Base-by-base conservation (phyloP, 2,329 filamentous ascomycete genomes). In the Cercospora berteroae region DNA sequence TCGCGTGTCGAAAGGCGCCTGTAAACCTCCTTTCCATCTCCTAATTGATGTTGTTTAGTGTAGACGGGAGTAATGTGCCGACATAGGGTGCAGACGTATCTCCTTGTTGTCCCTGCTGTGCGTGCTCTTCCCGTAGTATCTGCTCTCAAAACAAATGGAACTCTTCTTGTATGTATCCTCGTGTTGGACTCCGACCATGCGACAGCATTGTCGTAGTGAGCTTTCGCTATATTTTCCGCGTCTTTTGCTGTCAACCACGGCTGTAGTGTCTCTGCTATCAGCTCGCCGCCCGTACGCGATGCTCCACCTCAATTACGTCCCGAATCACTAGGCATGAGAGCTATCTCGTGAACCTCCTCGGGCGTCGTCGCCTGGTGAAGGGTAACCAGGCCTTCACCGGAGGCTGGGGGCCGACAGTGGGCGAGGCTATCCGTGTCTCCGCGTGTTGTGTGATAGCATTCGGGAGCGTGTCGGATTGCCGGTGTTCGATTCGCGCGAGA, bases 261-360 rank as follows among this genome's bases (percentile, higher is more conserved):
- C 20, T 55, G 9, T 55, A 4, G 4, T 55, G 50, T 12, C 7
- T 27, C 50, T 9, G 23, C 50, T 55, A 8, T 20, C 50, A 8
- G 1, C 50, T 50, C 44, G 44, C 44, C 50, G 50, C 50, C 9
- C 20, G 50, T 55, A 13, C 50, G 20, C 88, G 86, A 80, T 82
- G 82, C 62, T 93, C 92, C 79, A 83, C 84, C 73, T 87, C 88
- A 67, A 75, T 91, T 63, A 80, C 90, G 75, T 16, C 33, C 33
- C 39, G 39, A 44, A 44, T 44, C 6, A 44, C 39, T 44, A 44
- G n/a, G 39, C n/a, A 44, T 44, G 6, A 44, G 39, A 44, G 39
- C 39, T 44, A 2, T 44, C 13, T 18, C 39, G 39, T 5, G n/a
- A 44, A 44, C n/a, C 39, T 44, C 39, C 39, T 18, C n/a, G 6